These are phyloP conservation scores for Triticum turgidum DNA, from an alignment of 176 grass and related monocot species.

Conservation along the genomic window DNA sequence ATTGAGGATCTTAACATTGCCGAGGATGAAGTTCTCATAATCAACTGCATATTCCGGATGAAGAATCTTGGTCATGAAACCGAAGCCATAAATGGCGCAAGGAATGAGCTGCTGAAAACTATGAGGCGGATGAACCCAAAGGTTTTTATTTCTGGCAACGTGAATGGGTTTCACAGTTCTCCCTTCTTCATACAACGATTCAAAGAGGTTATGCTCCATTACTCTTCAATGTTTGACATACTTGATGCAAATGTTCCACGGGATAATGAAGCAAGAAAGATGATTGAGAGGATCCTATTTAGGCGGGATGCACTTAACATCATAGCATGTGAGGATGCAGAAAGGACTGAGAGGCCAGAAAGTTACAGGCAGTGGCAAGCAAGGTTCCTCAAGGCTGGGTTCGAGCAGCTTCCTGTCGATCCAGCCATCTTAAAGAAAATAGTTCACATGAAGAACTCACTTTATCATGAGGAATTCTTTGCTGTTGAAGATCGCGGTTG, in stretches of 20 bases:
- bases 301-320: slow-evolving; percentile 21
- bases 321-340: slow-evolving; percentile 52
- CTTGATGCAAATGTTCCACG: slow-evolving; percentile 45
- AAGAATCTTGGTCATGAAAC: slow-evolving; percentile 52
- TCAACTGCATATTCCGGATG: slow-evolving; percentile 44
- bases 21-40: slow-evolving; percentile 52
- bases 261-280: slow-evolving; percentile 31
- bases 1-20: slow-evolving; percentile 53
- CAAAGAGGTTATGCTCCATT: slow-evolving; percentile 45
- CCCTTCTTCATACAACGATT: slow-evolving; percentile 47
- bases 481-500: slow-evolving; percentile 40
- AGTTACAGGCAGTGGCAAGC: slow-evolving; percentile 53
- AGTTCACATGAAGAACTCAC: neutral
- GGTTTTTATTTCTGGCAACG: slow-evolving; percentile 49
- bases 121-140: slow-evolving; percentile 58
- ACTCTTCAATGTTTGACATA: slow-evolving; percentile 60
- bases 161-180: slow-evolving; percentile 47
- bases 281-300: slow-evolving; percentile 31
- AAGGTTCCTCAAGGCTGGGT: slow-evolving; percentile 43
- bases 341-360: slow-evolving; percentile 41
- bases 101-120: slow-evolving; percentile 47
- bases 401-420: slow-evolving; percentile 44
- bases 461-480: slow-evolving; percentile 53
- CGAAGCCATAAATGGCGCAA: slow-evolving; percentile 26
- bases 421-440: slow-evolving; percentile 33